Percentiles rank a stretch among this genome's conserved stretches.
Evolutionary conservation across 2,329 filamentous ascomycete species (phyloP).

Genomic region (Pestalotiopsis sp.): DNA sequence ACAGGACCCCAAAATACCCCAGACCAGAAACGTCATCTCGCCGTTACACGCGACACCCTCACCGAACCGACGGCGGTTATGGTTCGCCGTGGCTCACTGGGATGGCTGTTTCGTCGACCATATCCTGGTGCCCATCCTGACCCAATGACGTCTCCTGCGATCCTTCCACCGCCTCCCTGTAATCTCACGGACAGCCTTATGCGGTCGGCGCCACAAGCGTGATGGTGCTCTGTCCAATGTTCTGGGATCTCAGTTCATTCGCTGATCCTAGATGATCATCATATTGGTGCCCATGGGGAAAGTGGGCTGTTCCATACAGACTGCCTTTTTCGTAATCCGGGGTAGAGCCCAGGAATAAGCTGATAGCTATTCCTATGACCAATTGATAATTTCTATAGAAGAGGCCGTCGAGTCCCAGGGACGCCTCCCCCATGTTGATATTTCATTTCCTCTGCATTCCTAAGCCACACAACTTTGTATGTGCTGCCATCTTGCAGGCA

Average conservation of each 20-base stretch:
- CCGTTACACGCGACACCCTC: background rate
- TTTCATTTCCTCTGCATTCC: constrained; percentile 1
- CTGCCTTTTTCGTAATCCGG: background rate
- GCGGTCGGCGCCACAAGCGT: background rate
- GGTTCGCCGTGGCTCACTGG: background rate
- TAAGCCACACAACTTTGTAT: background rate
- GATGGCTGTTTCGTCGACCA: background rate
- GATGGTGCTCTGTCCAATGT: background rate
- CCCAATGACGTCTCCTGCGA: constrained; percentile 2
- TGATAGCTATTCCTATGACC: background rate
- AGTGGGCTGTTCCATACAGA: background rate
- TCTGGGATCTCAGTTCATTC: background rate
- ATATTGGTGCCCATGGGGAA: background rate
- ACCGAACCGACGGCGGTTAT: background rate
- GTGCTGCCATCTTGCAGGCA: background rate
- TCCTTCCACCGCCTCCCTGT: constrained; percentile 4
- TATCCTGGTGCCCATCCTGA: constrained; percentile 5
- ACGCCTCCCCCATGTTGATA: background rate
- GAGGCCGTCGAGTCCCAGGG: background rate
- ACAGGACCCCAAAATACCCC: background rate
- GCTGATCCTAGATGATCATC: constrained; percentile 8
- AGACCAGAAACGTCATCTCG: background rate
- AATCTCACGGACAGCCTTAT: background rate
- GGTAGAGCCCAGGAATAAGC: background rate
- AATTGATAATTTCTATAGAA: background rate